phyloP scores from a whole-genome alignment of 805 yeast genomes.

The Zygosaccharomyces siamensis region DNA sequence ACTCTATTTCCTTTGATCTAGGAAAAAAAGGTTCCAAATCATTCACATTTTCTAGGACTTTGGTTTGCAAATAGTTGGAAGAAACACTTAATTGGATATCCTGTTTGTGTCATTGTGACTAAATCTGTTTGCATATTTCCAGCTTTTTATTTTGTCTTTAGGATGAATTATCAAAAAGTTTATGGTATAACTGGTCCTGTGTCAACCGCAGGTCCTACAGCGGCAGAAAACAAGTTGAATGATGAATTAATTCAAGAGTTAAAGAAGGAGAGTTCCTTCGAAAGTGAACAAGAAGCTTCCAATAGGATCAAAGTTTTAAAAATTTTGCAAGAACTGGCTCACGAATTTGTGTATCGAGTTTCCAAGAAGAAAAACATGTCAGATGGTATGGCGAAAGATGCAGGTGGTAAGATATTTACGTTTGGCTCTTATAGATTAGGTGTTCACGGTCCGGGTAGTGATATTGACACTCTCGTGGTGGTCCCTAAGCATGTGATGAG shows the following conservation, averaged over 20 bases:
- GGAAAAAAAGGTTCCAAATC: background rate
- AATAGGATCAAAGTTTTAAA: conserved; percentile 73
- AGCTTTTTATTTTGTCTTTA: background rate
- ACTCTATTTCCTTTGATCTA: background rate
- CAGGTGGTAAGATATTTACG: conserved; percentile 97
- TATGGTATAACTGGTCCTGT: conserved; percentile 54
- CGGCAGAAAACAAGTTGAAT: conserved; percentile 70
- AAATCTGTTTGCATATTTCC: background rate
- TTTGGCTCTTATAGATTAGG: conserved; percentile 93
- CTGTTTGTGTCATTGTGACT: background rate
- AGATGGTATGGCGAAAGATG: conserved; percentile 95
- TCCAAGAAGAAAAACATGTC: conserved; percentile 83
- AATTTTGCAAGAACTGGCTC: conserved; percentile 64
- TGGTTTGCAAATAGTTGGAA: background rate
- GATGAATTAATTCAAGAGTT: conserved; percentile 73
- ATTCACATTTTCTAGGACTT: background rate
- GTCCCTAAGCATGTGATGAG: conserved; percentile 93
- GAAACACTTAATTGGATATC: background rate
- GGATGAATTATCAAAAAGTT: conserved; percentile 33
- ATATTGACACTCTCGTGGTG: conserved; percentile 94
- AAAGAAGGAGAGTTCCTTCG: conserved; percentile 82
- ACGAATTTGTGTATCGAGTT: conserved; percentile 79
- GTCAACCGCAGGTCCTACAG: conserved; percentile 78
- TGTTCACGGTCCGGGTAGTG: conserved; percentile 97
- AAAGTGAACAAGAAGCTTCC: conserved; percentile 75